Conservation (phyloP, 176 grass and related monocot species). For the Lolium multiflorum region DNA sequence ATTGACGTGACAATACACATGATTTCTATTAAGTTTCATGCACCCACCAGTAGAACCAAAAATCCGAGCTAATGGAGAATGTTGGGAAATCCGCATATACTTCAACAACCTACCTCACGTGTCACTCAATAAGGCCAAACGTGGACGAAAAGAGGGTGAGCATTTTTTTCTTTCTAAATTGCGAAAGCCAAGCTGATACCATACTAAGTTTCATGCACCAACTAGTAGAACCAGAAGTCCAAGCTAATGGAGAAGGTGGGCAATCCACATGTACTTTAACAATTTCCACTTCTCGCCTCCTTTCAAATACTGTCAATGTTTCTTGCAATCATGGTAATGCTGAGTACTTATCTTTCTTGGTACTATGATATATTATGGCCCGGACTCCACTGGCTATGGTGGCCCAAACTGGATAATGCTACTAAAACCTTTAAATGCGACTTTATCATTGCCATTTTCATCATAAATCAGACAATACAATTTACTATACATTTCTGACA, state of each 20-base stretch:
- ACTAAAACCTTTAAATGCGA: slow-evolving; percentile 26
- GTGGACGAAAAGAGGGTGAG: not conserved
- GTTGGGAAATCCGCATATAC: not conserved
- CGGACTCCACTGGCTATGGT: not conserved
- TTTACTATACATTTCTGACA: slow-evolving; percentile 15
- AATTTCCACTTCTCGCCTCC: not conserved
- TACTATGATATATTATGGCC: slow-evolving; percentile 2
- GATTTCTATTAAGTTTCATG: slow-evolving; percentile 1
- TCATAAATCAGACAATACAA: not conserved
- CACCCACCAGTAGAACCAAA: not conserved
- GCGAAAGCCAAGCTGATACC: not conserved
- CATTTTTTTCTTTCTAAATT: not conserved
- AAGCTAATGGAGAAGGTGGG: not conserved
- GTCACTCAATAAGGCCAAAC: not conserved
- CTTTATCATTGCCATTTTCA: slow-evolving; percentile 21
- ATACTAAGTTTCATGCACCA: not conserved
- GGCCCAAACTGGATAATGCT: slow-evolving; percentile 1
- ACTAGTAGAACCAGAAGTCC: not conserved
- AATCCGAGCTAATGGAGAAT: not conserved
- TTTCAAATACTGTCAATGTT: slow-evolving; percentile 14
- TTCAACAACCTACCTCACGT: not conserved
- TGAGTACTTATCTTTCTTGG: slow-evolving; percentile 8
- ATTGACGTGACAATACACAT: slow-evolving; percentile 7
- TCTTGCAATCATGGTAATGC: slow-evolving; percentile 12
- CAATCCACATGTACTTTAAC: not conserved